Evolutionary conservation across 495 filamentous ascomycete species (phyloP).

Genomic region (Hypoxylon subgilvum): DNA sequence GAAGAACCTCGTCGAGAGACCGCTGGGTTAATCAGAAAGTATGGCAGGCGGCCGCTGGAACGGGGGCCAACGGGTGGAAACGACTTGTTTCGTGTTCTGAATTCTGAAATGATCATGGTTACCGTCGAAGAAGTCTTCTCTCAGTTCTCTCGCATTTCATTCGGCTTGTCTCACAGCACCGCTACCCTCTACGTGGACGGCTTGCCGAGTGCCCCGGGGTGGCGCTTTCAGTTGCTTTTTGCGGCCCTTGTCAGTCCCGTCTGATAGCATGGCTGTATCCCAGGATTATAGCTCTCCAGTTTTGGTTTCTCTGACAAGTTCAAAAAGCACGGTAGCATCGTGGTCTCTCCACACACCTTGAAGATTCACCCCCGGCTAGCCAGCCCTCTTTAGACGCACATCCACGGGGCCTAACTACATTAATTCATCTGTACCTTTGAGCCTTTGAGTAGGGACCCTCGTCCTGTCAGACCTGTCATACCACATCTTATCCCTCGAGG

Average conservation of each 20-base stretch:
- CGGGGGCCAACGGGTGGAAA: conserved; percentile 17
- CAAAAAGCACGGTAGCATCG: conserved; percentile 41
- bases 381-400: conserved; percentile 38
- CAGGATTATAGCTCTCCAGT: conserved; percentile 40
- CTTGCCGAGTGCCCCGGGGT: conserved; percentile 37
- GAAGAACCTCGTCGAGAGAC: conserved; percentile 16
- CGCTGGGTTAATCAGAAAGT: conserved; percentile 11
- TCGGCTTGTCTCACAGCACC: conserved; percentile 36
- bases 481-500: conserved; percentile 45
- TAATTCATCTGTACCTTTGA: conserved; percentile 39
- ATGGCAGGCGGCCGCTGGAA: conserved; percentile 20
- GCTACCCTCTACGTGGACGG: conserved; percentile 31
- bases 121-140: conserved; percentile 10
- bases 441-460: conserved; percentile 38
- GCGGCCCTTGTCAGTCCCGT: conserved; percentile 36
- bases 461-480: conserved; percentile 45
- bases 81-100: conserved; percentile 34
- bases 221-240: conserved; percentile 38
- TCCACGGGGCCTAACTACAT: conserved; percentile 38
- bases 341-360: conserved; percentile 40
- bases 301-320: conserved; percentile 40
- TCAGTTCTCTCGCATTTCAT: conserved; percentile 29
- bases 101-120: conserved; percentile 26
- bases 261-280: conserved; percentile 35
- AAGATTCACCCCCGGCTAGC: conserved; percentile 39